Conservation (phyloP, 179 eudicot species). For the Amaranthus tricolor region DNA sequence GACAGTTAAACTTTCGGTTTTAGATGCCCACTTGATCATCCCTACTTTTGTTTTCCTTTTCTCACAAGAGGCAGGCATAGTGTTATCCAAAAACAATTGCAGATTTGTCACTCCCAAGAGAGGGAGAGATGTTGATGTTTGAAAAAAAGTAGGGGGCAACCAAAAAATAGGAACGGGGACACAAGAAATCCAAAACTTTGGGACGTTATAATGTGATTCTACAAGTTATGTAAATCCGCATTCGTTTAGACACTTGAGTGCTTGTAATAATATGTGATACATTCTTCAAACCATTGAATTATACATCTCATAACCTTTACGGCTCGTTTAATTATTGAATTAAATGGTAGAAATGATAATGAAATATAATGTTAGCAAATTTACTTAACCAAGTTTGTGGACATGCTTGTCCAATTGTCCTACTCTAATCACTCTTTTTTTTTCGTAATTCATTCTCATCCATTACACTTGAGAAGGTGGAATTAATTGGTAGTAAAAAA, state of each 20-base stretch:
- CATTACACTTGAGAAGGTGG: too few species aligned
- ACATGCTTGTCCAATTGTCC: too few species aligned
- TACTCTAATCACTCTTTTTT: too few species aligned
- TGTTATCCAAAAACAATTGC: constrained; percentile 13
- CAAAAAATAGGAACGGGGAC: not conserved
- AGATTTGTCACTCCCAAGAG: constrained; percentile 13
- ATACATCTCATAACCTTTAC: not conserved
- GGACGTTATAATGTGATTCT: not conserved
- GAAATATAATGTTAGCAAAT: too few species aligned
- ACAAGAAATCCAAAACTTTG: not conserved
- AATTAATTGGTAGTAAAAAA: too few species aligned
- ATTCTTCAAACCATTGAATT: not conserved
- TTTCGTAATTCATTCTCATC: too few species aligned
- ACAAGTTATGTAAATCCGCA: not conserved
- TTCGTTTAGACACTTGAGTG: not conserved
- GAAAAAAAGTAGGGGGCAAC: not conserved
- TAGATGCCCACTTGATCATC: constrained; percentile 24
- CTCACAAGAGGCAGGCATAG: constrained; percentile 26
- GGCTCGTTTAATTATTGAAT: too few species aligned
- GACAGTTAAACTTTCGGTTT: constrained; percentile 31
- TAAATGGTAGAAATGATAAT: too few species aligned
- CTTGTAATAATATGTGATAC: not conserved
- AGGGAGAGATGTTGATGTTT: constrained; percentile 7
- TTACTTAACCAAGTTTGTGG: too few species aligned
- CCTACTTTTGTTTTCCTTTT: constrained; percentile 21